A percentile compares a stretch with the other conserved stretches of the same genome.
These are phyloP conservation scores for Galeopsis tetrahit DNA, from an alignment of 257 asterid genomes.

Conservation along the genomic window DNA sequence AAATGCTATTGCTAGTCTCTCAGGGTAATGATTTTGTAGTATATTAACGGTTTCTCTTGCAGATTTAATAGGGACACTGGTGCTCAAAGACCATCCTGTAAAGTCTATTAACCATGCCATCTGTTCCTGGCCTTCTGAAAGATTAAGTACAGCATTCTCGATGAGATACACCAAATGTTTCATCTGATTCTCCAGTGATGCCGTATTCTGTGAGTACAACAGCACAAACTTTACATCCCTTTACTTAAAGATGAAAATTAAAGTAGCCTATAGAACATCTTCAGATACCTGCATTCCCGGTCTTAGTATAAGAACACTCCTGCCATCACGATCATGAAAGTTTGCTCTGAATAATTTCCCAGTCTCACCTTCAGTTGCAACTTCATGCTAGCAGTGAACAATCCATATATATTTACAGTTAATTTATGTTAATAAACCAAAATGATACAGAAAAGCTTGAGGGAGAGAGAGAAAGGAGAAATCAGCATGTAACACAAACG, in stretches of 20 bases:
- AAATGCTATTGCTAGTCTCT: slow-evolving; percentile 83
- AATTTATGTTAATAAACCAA: slow-evolving; percentile 7
- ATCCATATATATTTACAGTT: slow-evolving; percentile 1
- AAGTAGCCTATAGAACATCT: slow-evolving; percentile 23
- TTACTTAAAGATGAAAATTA: neutral
- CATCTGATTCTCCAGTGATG: slow-evolving; percentile 79
- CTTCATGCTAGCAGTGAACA: slow-evolving; percentile 61
- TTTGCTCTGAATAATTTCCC: slow-evolving; percentile 85
- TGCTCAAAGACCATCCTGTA: slow-evolving; percentile 85
- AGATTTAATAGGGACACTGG: slow-evolving; percentile 78
- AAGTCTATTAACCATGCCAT: slow-evolving; percentile 97
- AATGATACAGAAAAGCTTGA: neutral
- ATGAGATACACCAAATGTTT: slow-evolving; percentile 85
- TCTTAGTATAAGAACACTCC: slow-evolving; percentile 86
- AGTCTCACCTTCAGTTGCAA: slow-evolving; percentile 87
- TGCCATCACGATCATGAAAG: slow-evolving; percentile 84
- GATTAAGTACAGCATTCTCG: slow-evolving; percentile 91
- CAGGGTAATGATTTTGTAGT: slow-evolving; percentile 90
- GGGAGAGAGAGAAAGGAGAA: neutral
- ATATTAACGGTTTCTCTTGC: slow-evolving; percentile 76
- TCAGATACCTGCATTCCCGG: slow-evolving; percentile 83
- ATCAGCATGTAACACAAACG: slow-evolving; percentile 6
- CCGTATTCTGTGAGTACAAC: slow-evolving; percentile 68
- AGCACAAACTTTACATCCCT: neutral
- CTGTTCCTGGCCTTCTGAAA: slow-evolving; percentile 92